phyloP scores from a whole-genome alignment of 495 filamentous ascomycete species.

The Penicillium riverlandense region DNA sequence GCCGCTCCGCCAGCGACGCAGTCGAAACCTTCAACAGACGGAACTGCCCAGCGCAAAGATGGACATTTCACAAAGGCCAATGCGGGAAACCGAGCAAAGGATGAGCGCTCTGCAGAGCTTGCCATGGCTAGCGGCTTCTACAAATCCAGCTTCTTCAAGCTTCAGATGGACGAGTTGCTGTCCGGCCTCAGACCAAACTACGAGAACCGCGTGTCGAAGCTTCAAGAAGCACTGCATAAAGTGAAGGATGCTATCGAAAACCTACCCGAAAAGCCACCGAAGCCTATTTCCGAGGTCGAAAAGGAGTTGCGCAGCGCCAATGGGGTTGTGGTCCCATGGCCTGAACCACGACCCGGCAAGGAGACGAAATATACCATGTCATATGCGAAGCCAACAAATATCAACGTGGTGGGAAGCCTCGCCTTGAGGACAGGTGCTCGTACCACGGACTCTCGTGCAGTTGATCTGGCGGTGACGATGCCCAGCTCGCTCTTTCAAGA shows the following conservation, averaged over 20 bases:
- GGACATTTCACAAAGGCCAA: slow-evolving; percentile 6
- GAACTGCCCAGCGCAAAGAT: slow-evolving; percentile 4
- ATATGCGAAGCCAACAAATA: slow-evolving; percentile 65
- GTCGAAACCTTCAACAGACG: neutral
- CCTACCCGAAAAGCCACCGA: slow-evolving; percentile 48
- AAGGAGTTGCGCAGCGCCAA: slow-evolving; percentile 56
- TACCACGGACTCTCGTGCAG: slow-evolving; percentile 43
- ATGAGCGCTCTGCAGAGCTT: slow-evolving; percentile 30
- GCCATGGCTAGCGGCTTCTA: slow-evolving; percentile 43
- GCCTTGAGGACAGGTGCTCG: slow-evolving; percentile 65
- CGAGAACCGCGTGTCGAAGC: slow-evolving; percentile 51
- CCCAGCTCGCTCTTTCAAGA: slow-evolving; percentile 74
- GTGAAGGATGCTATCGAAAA: slow-evolving; percentile 70
- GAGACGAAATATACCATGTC: slow-evolving; percentile 73
- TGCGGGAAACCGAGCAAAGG: slow-evolving; percentile 9
- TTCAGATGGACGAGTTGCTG: slow-evolving; percentile 82
- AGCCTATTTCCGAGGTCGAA: slow-evolving; percentile 59
- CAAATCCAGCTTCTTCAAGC: slow-evolving; percentile 71
- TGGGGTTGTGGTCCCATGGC: slow-evolving; percentile 70
- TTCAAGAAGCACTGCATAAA: slow-evolving; percentile 63
- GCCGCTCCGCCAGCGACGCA: slow-evolving; percentile 5
- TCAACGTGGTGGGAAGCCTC: slow-evolving; percentile 89
- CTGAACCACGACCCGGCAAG: slow-evolving; percentile 63
- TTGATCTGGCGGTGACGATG: slow-evolving; percentile 85
- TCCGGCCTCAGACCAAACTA: slow-evolving; percentile 61